phyloP scores from a whole-genome alignment of 176 grass and related monocot species.

The Oryza meyeriana region DNA sequence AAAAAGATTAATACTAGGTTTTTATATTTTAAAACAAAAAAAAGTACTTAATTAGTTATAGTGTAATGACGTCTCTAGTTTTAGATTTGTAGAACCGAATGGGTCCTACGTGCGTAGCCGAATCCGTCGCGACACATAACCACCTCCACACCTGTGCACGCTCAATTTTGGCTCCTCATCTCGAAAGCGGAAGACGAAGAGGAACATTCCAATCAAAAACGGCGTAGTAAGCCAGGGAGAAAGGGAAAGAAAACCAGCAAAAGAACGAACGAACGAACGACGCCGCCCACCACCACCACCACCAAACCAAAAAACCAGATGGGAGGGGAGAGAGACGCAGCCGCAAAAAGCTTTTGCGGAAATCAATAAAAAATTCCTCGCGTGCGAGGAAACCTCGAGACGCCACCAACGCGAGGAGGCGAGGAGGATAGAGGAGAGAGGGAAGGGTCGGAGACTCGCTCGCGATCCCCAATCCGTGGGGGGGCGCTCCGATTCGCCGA shows the following conservation, averaged over 20 bases:
- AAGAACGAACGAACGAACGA: neutral
- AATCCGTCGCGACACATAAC: neutral
- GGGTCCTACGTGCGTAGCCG: no score
- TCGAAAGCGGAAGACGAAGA: neutral
- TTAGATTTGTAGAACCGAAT: no score
- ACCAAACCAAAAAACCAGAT: neutral
- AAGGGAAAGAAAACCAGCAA: neutral
- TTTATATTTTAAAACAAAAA: no score
- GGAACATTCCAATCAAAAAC: conserved; percentile 7
- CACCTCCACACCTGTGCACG: neutral
- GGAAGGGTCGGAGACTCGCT: no score
- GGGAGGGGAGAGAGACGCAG: neutral
- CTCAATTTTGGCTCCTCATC: neutral
- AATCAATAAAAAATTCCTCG: conserved; percentile 26
- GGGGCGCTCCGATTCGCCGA: conserved; percentile 8
- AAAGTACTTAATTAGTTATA: no score
- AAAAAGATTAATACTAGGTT: no score
- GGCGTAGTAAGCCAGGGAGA: neutral
- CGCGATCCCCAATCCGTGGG: conserved; percentile 49
- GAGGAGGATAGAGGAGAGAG: neutral
- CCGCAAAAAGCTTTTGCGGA: conserved; percentile 8
- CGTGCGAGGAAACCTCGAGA: conserved; percentile 46
- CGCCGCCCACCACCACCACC: neutral
- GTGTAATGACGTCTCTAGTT: no score
- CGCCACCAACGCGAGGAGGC: conserved; percentile 6